Base-by-base conservation (phyloP, 208 protist species). In the Histomonas meleagridis region DNA sequence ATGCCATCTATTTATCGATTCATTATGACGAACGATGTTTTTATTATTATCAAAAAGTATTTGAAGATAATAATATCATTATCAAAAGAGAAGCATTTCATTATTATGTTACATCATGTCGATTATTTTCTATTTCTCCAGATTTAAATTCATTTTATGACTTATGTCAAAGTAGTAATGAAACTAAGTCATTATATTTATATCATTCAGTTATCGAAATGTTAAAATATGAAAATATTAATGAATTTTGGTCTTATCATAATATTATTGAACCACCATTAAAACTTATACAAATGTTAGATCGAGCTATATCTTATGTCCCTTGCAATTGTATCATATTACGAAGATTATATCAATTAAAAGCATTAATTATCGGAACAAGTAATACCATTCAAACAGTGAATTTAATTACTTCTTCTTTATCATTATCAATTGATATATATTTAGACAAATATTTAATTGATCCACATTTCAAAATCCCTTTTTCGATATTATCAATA, bases 21-120 rank as follows among this genome's bases (percentile, higher is more conserved):
- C 7, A 86, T 32, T 28, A 16, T 38, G 43, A 51, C 12, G 3
- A 1, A 28, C 18, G 38, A 18, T 48, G 76, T 32, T 46, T 86
- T 55, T 14, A 86, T 7, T 51, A 38, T 51, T 86, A 55, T 16
- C 16, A 86, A 10, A 14, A 38, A 51, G 5, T 86, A 55, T 35
- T 43, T 12, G n/a, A 51, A 55, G 21, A 7, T 38, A 18, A 28
- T 16, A 86, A 86, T 55, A 35, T 86, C 7, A 12, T 86, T 48
- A 40, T 86, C 46, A 32, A 86, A 55, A 51, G 46, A 38, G 76
- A 86, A 86, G 76, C 76, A 18, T 86, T 86, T 35, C 40, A 55
- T 86, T 86, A 86, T 86, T 21, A 38, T 86, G 14, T 26, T 55
- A 14, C 26, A 28, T 18, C 76, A n/a, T 86, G n/a, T 16, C 51